Percentiles rank a stretch among this genome's conserved stretches.
phyloP scores from a whole-genome alignment of 176 grass and related monocot species.

The Oryza coarctata region DNA sequence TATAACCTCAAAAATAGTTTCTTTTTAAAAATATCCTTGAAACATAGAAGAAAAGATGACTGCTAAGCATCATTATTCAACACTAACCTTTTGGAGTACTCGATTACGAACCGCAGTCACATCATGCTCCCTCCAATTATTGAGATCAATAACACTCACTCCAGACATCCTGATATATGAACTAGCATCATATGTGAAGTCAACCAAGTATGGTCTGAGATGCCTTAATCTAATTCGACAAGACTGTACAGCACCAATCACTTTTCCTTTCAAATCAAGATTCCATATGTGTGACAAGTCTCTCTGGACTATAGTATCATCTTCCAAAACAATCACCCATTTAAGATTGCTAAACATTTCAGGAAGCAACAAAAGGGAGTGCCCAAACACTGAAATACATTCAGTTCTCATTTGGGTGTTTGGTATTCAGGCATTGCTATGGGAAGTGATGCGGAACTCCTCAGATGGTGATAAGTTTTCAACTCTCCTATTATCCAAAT shows the following conservation, averaged over 20 bases:
- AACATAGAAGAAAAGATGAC: slow-evolving; percentile 5
- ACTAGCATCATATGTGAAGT: slow-evolving; percentile 44
- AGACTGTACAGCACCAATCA: slow-evolving; percentile 57
- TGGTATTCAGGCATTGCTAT: neutral
- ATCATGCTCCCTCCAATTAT: slow-evolving; percentile 71
- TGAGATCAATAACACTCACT: slow-evolving; percentile 64
- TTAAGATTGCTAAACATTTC: slow-evolving; percentile 58
- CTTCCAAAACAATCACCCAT: slow-evolving; percentile 74
- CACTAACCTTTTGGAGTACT: slow-evolving; percentile 60
- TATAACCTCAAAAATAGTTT: neutral
- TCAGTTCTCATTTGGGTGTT: slow-evolving; percentile 49
- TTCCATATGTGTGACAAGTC: slow-evolving; percentile 75
- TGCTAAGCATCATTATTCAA: neutral
- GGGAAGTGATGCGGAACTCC: slow-evolving; percentile 58
- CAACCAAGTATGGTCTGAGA: slow-evolving; percentile 48
- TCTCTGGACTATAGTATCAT: slow-evolving; percentile 71
- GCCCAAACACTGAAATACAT: slow-evolving; percentile 67
- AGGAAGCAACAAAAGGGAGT: slow-evolving; percentile 71
- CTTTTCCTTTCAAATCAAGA: slow-evolving; percentile 67
- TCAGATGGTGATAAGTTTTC: slow-evolving; percentile 57
- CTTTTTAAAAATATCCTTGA: neutral
- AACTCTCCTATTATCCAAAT: slow-evolving; percentile 22
- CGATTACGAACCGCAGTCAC: slow-evolving; percentile 41
- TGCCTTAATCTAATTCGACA: slow-evolving; percentile 65
- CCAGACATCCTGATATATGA: slow-evolving; percentile 82